Conservation (phyloP, 768 basidiomycete genomes). For the Porpolomopsis calyptriformis region DNA sequence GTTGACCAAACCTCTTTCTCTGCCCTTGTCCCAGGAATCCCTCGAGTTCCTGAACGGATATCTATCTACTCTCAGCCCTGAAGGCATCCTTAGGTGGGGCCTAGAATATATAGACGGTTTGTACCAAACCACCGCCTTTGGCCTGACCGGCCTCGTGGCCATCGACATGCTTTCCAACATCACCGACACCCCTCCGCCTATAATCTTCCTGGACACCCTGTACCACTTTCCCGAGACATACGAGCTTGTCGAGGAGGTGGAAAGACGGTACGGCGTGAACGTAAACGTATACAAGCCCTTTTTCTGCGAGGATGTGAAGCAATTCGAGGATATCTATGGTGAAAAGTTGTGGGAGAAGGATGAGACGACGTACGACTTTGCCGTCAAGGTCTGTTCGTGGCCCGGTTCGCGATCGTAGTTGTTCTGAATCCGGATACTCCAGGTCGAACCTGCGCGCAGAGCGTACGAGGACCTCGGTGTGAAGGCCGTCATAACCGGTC, state of each 20-base stretch:
- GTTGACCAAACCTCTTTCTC: conserved; percentile 21
- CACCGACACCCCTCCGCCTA: conserved; percentile 54
- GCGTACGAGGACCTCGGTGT: conserved; percentile 77
- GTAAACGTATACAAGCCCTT: conserved; percentile 75
- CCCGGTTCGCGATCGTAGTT: background rate
- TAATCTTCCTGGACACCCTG: conserved; percentile 94
- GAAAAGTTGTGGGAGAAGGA: conserved; percentile 78
- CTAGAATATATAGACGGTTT: conserved; percentile 67
- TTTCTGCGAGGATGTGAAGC: conserved; percentile 50
- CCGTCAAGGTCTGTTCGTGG: conserved; percentile 61
- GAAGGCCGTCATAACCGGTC: conserved; percentile 86
- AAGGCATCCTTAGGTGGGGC: conserved; percentile 82
- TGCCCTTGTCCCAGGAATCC: conserved; percentile 49
- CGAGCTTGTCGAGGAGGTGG: conserved; percentile 75
- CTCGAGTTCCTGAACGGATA: conserved; percentile 64
- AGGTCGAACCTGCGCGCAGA: conserved; percentile 90
- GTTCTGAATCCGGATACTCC: background rate
- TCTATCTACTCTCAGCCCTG: conserved; percentile 61
- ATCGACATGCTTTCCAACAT: conserved; percentile 91
- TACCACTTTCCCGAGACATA: conserved; percentile 95
- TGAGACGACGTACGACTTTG: conserved; percentile 82
- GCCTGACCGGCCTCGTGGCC: conserved; percentile 86
- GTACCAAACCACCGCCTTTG: conserved; percentile 94
- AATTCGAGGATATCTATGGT: conserved; percentile 76
- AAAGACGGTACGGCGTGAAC: conserved; percentile 57